Conservation (phyloP, 345 rosid genomes). For the Erucastrum elatum region DNA sequence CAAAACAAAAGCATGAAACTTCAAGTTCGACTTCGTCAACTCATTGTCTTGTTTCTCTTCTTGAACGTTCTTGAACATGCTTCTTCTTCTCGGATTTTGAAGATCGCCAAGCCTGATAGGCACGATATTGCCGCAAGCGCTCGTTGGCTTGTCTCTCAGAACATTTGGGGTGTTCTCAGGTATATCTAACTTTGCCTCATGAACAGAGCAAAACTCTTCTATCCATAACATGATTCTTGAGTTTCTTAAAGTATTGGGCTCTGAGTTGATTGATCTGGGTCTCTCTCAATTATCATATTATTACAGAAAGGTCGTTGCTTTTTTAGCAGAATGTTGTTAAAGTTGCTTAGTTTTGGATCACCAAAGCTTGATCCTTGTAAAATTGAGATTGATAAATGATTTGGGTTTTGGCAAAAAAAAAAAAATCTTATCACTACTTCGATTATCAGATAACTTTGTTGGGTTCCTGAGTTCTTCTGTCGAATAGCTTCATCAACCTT, state of each 20-base stretch:
- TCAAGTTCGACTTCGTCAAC: not conserved
- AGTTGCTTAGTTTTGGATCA: not conserved
- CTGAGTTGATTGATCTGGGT: slow-evolving; percentile 1
- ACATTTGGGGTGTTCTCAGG: slow-evolving; percentile 86
- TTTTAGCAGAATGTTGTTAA: not conserved
- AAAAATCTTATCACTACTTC: too few relatives aligned
- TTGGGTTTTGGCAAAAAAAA: too few relatives aligned
- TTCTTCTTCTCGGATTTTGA: slow-evolving; percentile 42
- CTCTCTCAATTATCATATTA: not conserved
- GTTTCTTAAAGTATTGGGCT: not conserved
- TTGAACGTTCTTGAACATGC: slow-evolving; percentile 2
- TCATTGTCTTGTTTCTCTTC: not conserved
- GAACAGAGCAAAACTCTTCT: not conserved
- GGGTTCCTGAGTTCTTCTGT: not conserved
- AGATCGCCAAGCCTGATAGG: slow-evolving; percentile 57
- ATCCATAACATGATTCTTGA: not conserved
- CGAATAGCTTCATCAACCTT: slow-evolving; percentile 2
- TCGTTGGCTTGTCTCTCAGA: slow-evolving; percentile 87
- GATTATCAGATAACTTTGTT: not conserved
- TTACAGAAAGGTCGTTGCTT: not conserved
- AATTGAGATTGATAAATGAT: not conserved
- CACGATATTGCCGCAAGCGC: slow-evolving; percentile 58
- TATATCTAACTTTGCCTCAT: slow-evolving; percentile 21
- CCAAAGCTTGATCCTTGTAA: slow-evolving; percentile 2
- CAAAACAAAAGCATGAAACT: slow-evolving; percentile 12